These are phyloP conservation scores for Aspergillus heteromorphus DNA, from an alignment of 495 filamentous ascomycete genomes.

Conservation along the genomic window DNA sequence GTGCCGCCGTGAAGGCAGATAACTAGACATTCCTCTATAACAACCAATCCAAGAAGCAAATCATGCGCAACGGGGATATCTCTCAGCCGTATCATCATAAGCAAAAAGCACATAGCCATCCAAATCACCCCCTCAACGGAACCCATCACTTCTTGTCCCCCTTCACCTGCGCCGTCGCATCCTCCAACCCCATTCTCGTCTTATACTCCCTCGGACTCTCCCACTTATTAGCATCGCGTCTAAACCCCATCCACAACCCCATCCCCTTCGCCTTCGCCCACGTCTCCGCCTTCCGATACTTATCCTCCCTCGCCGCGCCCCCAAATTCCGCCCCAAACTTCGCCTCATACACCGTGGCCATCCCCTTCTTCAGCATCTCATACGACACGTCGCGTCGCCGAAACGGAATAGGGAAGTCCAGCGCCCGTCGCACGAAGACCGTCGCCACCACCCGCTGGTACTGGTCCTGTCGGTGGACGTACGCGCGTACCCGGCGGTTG, in stretches of 20 bases:
- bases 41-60: neutral
- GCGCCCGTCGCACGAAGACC: slow-evolving; percentile 63
- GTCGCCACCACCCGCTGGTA: slow-evolving; percentile 87
- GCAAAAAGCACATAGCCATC: neutral
- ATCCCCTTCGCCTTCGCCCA: slow-evolving; percentile 60
- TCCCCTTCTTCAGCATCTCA: slow-evolving; percentile 77
- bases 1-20: neutral
- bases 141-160: slow-evolving; percentile 26
- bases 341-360: slow-evolving; percentile 89
- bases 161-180: slow-evolving; percentile 35
- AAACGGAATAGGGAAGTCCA: slow-evolving; percentile 49
- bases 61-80: neutral
- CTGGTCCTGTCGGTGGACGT: slow-evolving; percentile 79
- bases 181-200: slow-evolving; percentile 48
- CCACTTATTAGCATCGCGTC: slow-evolving; percentile 27
- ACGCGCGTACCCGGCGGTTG: slow-evolving; percentile 67
- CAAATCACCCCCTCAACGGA: neutral
- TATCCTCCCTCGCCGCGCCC: slow-evolving; percentile 50
- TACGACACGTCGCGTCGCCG: slow-evolving; percentile 74
- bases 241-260: slow-evolving; percentile 74
- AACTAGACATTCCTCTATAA: neutral
- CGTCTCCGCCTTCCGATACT: slow-evolving; percentile 67
- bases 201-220: slow-evolving; percentile 90
- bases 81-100: slow-evolving; percentile 1
- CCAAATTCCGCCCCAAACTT: slow-evolving; percentile 88